Percentiles rank a stretch among this genome's conserved stretches.
Evolutionary conservation across 2,329 filamentous ascomycete genomes (phyloP).

Genomic region (Ophiognomonia clavigignenti-juglandacearum): DNA sequence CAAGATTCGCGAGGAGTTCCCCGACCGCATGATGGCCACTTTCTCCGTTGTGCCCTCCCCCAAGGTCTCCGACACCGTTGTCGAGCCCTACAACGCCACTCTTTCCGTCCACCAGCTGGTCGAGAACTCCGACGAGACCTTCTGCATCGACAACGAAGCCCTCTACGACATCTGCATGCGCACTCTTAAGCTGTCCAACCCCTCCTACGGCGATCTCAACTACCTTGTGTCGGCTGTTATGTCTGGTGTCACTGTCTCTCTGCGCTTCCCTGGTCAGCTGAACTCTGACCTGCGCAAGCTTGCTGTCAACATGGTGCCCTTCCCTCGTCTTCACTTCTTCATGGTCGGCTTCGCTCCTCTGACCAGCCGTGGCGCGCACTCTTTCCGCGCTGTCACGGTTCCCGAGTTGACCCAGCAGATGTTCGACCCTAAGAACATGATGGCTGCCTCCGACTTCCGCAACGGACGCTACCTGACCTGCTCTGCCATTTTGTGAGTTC

Average conservation of each 20-base stretch:
- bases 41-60: constrained; percentile 98
- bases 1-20: constrained; percentile 99
- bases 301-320: constrained; percentile 99
- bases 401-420: constrained; percentile 99
- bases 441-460: constrained; percentile 99
- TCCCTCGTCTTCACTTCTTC: constrained; percentile 99
- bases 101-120: constrained; percentile 98
- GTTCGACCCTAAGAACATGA: constrained; percentile 99
- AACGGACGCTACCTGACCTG: constrained; percentile 99
- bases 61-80: constrained; percentile 99
- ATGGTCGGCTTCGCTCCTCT: constrained; percentile 99
- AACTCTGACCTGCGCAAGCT: constrained; percentile 99
- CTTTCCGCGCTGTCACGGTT: constrained; percentile 96
- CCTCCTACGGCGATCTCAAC: constrained; percentile 98
- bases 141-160: constrained; percentile 99
- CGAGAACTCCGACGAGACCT: constrained; percentile 99
- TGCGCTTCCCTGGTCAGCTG: constrained; percentile 98
- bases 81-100: constrained; percentile 99
- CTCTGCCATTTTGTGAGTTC: constrained; percentile 88
- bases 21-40: constrained; percentile 99
- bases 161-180: constrained; percentile 99
- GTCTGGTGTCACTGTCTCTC: constrained; percentile 97
- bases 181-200: constrained; percentile 97
- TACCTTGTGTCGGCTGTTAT: constrained; percentile 99
- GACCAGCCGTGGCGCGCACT: constrained; percentile 78